These are phyloP conservation scores for Tuber umbilicatum DNA, from an alignment of 495 filamentous ascomycete species.

Conservation along the genomic window DNA sequence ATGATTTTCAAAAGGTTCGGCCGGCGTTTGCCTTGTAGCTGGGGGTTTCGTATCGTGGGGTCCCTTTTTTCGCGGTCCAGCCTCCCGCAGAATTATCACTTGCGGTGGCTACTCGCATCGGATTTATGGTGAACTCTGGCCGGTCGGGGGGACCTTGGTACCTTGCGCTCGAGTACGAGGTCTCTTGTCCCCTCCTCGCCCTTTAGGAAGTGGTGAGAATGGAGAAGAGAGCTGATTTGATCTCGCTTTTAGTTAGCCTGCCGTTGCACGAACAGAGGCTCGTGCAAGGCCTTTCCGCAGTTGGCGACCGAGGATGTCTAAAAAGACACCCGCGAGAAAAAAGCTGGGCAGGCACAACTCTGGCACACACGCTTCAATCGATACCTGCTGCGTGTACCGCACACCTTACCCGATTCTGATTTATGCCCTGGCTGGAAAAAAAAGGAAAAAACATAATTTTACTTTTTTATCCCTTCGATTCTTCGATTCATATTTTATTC, in stretches of 20 bases:
- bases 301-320: neutral
- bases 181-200: neutral
- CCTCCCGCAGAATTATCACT: neutral
- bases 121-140: neutral
- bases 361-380: neutral
- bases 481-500: neutral
- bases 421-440: neutral
- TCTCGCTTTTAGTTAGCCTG: neutral
- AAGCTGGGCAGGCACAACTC: slow-evolving; percentile 2
- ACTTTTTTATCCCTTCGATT: neutral
- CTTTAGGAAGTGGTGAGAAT: neutral
- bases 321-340: neutral
- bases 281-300: neutral
- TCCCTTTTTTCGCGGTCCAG: neutral
- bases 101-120: neutral
- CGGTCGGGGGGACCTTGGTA: neutral
- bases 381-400: neutral
- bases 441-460: neutral
- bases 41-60: neutral
- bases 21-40: neutral
- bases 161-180: neutral
- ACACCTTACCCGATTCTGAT: neutral
- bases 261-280: neutral
- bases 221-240: neutral
- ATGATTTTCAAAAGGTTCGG: neutral